Conservation (phyloP, 441 rosid species). For the California macrophylla region DNA sequence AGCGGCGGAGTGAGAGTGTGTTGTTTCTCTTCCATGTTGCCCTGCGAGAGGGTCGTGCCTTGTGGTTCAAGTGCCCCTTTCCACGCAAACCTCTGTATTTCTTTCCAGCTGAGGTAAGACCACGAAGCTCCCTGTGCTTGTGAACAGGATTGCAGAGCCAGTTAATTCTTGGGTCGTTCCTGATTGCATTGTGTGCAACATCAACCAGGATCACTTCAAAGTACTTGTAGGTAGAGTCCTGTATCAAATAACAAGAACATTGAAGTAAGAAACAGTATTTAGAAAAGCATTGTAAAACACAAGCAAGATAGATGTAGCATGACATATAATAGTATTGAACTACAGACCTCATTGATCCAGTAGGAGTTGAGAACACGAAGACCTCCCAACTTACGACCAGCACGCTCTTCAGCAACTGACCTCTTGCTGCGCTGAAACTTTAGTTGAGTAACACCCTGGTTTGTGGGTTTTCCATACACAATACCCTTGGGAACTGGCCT, state of each 20-base stretch:
- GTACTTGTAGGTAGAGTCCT: constrained; percentile 27
- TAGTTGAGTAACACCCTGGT: constrained; percentile 99
- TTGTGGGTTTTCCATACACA: constrained; percentile 43
- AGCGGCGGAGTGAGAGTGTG: constrained; percentile 27
- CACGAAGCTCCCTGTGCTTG: constrained; percentile 23
- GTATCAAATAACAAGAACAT: background rate
- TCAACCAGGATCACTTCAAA: constrained; percentile 24
- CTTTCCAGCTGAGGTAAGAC: constrained; percentile 28
- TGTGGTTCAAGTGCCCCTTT: constrained; percentile 25
- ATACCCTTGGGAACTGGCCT: constrained; percentile 2
- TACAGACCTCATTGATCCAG: constrained; percentile 81
- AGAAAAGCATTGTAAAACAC: background rate
- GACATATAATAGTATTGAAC: background rate
- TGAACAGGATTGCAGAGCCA: constrained; percentile 20
- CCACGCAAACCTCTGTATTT: constrained; percentile 27
- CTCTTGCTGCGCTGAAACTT: constrained; percentile 96
- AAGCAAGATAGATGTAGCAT: background rate
- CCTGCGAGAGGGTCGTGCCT: constrained; percentile 27
- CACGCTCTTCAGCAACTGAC: constrained; percentile 97
- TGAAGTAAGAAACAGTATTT: no score
- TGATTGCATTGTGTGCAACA: constrained; percentile 23
- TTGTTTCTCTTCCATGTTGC: constrained; percentile 30
- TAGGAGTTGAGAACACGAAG: constrained; percentile 86
- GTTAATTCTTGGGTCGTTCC: constrained; percentile 22
- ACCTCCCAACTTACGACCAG: constrained; percentile 88